These are phyloP conservation scores for Phaseolus coccineus DNA, from an alignment of 331 rosid genomes.

Conservation along the genomic window DNA sequence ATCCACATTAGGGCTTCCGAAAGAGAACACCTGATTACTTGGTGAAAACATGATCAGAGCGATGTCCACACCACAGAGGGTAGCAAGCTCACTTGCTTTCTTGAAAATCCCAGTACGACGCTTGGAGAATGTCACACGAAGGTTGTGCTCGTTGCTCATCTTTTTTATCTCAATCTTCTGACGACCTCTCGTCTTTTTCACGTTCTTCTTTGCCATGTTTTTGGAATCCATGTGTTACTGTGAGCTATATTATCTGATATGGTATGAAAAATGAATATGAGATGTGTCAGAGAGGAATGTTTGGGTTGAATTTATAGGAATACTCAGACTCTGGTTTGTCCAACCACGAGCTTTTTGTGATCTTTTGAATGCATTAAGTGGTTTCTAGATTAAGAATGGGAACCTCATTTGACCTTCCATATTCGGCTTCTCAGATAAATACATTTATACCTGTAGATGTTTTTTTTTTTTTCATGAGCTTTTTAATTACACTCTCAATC, in stretches of 20 bases:
- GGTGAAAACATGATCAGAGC: background rate
- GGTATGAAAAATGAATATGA: too few relatives aligned
- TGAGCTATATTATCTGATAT: too few relatives aligned
- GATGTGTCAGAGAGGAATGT: background rate
- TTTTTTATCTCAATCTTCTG: background rate
- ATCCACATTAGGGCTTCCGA: background rate
- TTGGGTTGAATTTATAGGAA: background rate
- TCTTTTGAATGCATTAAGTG: background rate
- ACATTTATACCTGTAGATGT: background rate
- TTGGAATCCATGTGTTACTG: background rate
- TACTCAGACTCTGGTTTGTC: too few relatives aligned
- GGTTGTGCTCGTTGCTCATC: background rate
- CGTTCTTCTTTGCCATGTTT: background rate
- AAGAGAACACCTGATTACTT: background rate
- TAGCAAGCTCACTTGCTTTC: background rate
- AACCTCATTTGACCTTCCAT: background rate
- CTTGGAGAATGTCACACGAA: background rate
- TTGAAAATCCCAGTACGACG: background rate
- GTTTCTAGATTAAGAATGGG: background rate
- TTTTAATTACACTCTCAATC: background rate
- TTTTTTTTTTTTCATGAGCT: background rate
- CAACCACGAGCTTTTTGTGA: too few relatives aligned
- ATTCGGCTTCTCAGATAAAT: background rate
- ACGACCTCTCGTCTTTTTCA: background rate
- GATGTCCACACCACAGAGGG: background rate